A percentile compares a stretch with the other conserved stretches of the same genome.
Conservation (phyloP, 2,329 filamentous ascomycete species). For the Ascochyta lentis region DNA sequence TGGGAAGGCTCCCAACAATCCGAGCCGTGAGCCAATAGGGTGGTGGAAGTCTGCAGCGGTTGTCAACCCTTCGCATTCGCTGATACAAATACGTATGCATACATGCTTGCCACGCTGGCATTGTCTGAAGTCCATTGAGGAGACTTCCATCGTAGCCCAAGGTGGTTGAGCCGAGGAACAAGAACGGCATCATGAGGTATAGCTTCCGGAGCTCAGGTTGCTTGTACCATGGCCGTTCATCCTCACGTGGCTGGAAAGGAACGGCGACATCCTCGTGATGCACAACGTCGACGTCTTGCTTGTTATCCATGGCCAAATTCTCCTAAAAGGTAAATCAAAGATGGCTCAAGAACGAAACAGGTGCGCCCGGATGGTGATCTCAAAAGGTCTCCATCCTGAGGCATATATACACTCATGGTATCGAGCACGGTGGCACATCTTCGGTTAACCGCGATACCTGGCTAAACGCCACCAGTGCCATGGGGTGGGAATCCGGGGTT, state of each 20-base stretch:
- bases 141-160: constrained; percentile 28
- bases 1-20: constrained; percentile 55
- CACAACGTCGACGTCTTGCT: constrained; percentile 18
- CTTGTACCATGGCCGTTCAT: constrained; percentile 26
- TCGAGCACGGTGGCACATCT: not conserved
- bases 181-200: constrained; percentile 28
- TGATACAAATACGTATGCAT: constrained; percentile 44
- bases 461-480: constrained; percentile 1
- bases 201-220: constrained; percentile 27
- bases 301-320: constrained; percentile 8
- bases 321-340: no score
- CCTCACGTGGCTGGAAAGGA: constrained; percentile 13
- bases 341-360: not conserved
- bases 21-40: constrained; percentile 55
- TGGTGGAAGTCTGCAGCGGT: constrained; percentile 48
- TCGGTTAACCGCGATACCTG: not conserved
- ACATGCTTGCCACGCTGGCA: constrained; percentile 29
- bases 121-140: constrained; percentile 28
- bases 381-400: not conserved
- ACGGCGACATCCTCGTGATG: constrained; percentile 20
- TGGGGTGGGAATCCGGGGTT: constrained; percentile 10
- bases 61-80: not conserved
- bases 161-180: constrained; percentile 27
- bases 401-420: constrained; percentile 9
- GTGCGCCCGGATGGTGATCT: constrained; percentile 2